Base-by-base conservation (phyloP, 106 monocot species). In the Alisma plantagoaquatica region DNA sequence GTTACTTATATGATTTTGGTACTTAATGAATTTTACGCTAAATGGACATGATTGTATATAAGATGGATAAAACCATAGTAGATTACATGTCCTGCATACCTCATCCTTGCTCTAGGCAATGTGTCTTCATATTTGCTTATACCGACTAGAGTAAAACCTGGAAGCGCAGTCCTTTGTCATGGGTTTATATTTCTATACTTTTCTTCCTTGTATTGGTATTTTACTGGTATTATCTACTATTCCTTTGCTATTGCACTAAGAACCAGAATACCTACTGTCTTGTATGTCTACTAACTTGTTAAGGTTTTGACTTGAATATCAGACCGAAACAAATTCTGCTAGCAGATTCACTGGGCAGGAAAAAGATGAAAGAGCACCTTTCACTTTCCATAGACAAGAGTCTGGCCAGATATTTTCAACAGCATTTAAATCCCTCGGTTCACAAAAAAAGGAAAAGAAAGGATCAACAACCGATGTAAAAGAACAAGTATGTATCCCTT, bases 401-500 rank as follows among this genome's bases (percentile, higher is more conserved):
- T 24, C 28, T 24, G 42, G 58, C 3, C 57, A 32, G 53, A 41
- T 71, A 19, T 51, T 50, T 21, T 48, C 71, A 41, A 33, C 51
- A 14, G 76, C 53, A 53, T 64, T 83, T 47, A 77, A 63, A 71
- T 75, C 84, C 2, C 31, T 51, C 23, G 83, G 71, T 6, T 23
- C 46, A 49, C 63, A 73, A 59, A 78, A 75, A 65, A 84, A 69
- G 61, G 80, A 81, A 25, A 81, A 57, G 53, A 67, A 67, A 29
- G 77, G 67, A 1, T 50, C 54, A 20, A 55, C 63, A 17, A 78
- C 63, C 54, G 81, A 85, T 63, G 57, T 74, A 30, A 73, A 72
- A 29, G 84, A 84, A 14, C 73, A 73, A 31, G 82, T 33, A 64
- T 53, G 31, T 16, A 4, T 56, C 11, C 32, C 43, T 23, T 33